Conservation (phyloP, 139 green algal genomes). For the Chlamydomonas schloesseri region DNA sequence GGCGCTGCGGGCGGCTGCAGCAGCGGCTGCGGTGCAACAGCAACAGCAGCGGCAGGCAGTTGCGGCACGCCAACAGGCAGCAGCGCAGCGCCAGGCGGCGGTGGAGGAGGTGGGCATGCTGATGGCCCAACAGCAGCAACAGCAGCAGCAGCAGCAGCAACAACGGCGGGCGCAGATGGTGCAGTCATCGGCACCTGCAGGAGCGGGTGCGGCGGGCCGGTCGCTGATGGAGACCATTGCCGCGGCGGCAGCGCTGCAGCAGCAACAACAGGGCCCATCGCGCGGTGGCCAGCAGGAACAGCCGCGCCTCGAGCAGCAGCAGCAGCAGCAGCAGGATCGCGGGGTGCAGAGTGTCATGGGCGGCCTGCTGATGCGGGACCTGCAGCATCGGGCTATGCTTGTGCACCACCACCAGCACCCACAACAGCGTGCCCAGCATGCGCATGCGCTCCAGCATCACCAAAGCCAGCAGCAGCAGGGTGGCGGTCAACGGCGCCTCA, state of each 20-base stretch:
- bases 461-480: not conserved
- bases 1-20: not conserved
- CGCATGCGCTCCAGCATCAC: not conserved
- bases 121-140: not conserved
- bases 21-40: not conserved
- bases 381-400: slow-evolving; percentile 22
- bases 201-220: no score
- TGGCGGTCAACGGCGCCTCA: no score
- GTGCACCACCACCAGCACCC: not conserved
- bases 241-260: not conserved
- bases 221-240: slow-evolving; percentile 15
- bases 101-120: not conserved
- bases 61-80: no score
- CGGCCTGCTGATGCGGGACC: slow-evolving; percentile 21
- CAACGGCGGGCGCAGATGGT: no score
- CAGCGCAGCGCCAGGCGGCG: not conserved
- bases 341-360: not conserved
- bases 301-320: not conserved
- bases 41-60: not conserved
- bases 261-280: not conserved
- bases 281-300: not conserved
- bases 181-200: not conserved
- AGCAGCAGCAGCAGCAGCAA: not conserved
- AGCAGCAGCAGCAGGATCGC: not conserved
- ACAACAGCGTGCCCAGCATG: not conserved